phyloP scores from a whole-genome alignment of 768 basidiomycete genomes.

The Macrolepiota albuminosa region DNA sequence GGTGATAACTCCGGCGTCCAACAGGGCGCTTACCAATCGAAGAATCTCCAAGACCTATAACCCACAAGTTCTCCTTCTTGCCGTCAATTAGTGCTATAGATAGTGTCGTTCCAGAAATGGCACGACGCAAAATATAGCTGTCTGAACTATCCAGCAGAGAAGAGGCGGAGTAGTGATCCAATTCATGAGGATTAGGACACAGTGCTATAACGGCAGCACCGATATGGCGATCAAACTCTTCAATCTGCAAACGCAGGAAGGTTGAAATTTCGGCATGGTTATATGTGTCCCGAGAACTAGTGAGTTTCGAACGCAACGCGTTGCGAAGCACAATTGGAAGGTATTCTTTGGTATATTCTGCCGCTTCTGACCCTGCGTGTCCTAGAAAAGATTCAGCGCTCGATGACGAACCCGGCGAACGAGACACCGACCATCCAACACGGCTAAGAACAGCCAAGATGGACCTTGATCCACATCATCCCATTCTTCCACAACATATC shows the following conservation, averaged over 20 bases:
- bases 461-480: conserved; percentile 6
- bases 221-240: conserved; percentile 10
- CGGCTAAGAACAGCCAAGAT: conserved; percentile 12
- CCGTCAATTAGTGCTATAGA: conserved; percentile 11
- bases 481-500: conserved; percentile 12
- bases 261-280: neutral
- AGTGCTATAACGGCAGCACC: conserved; percentile 5
- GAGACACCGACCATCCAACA: conserved; percentile 8
- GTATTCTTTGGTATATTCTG: conserved; percentile 3
- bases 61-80: conserved; percentile 10
- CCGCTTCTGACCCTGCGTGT: conserved; percentile 10
- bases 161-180: neutral
- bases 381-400: neutral
- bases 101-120: conserved; percentile 9
- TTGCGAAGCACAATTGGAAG: conserved; percentile 7
- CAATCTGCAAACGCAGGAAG: conserved; percentile 5
- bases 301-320: conserved; percentile 7
- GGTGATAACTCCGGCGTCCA: neutral
- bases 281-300: neutral
- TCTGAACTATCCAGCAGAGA: conserved; percentile 4
- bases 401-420: neutral
- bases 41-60: conserved; percentile 12
- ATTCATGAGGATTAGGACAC: conserved; percentile 3
- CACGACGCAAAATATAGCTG: conserved; percentile 3
- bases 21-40: conserved; percentile 5